Conservation (phyloP, 2,329 filamentous ascomycete species). For the Thelonectria rubi region DNA sequence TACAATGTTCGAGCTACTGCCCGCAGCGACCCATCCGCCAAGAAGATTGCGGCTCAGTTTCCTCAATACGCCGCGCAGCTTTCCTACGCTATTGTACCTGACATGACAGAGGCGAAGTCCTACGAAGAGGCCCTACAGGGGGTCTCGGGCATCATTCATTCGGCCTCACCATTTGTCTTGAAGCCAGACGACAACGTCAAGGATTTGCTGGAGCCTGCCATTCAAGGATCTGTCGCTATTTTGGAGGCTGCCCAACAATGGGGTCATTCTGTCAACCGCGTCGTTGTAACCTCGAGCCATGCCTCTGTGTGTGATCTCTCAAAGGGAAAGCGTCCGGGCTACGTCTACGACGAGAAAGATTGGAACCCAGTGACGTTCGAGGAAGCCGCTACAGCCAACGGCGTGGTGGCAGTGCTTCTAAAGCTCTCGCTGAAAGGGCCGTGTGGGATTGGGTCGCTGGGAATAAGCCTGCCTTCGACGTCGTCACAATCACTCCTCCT, state of each 20-base stretch:
- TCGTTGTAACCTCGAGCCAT: conserved; percentile 65
- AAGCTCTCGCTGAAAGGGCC: conserved; percentile 71
- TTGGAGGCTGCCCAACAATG: conserved; percentile 57
- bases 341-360: conserved; percentile 40
- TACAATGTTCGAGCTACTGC: conserved; percentile 19
- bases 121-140: conserved; percentile 34
- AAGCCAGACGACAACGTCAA: conserved; percentile 57
- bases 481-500: conserved; percentile 70
- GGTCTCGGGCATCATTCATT: conserved; percentile 69
- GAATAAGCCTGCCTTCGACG: conserved; percentile 60
- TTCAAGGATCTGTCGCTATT: conserved; percentile 61
- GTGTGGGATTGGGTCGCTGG: conserved; percentile 62
- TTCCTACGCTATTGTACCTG: conserved; percentile 21
- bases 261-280: conserved; percentile 65
- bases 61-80: conserved; percentile 13
- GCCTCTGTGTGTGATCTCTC: conserved; percentile 46
- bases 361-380: conserved; percentile 44
- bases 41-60: conserved; percentile 12
- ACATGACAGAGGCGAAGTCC: conserved; percentile 11
- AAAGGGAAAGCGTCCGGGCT: conserved; percentile 48
- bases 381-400: conserved; percentile 29
- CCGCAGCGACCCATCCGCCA: conserved; percentile 19
- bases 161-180: conserved; percentile 77
- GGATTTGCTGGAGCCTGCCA: conserved; percentile 64
- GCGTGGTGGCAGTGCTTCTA: conserved; percentile 34